Conservation (phyloP, 108 stramenopile species). For the Nitzschia sp. region DNA sequence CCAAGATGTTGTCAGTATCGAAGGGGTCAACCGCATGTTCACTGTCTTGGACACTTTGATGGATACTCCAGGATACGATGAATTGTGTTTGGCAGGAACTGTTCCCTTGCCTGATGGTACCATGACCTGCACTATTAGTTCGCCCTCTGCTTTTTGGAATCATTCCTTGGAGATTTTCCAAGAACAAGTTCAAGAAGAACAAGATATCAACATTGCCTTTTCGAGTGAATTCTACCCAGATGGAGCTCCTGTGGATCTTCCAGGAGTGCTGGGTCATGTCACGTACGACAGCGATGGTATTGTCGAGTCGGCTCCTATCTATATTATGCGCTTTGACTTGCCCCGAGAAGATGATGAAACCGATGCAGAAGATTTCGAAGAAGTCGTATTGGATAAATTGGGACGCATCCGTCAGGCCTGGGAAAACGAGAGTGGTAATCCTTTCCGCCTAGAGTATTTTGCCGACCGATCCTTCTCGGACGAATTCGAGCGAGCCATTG, state of each 20-base stretch:
- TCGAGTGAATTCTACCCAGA: conserved; percentile 9
- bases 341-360: conserved; percentile 3
- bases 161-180: conserved; percentile 10
- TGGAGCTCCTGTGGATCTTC: conserved; percentile 7
- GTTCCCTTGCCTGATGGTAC: not conserved
- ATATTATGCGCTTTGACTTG: not conserved
- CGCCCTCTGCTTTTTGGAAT: conserved; percentile 16
- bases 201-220: not conserved
- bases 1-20: conserved; percentile 16
- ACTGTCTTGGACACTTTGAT: conserved; percentile 1
- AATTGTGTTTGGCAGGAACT: conserved; percentile 1
- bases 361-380: conserved; percentile 9
- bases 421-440: not conserved
- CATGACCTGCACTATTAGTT: conserved; percentile 3
- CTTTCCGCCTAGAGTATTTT: not conserved
- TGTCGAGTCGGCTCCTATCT: not conserved
- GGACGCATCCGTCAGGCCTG: not conserved
- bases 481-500: conserved; percentile 12
- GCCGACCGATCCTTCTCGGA: conserved; percentile 4
- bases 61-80: conserved; percentile 16
- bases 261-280: conserved; percentile 1
- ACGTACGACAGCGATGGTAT: conserved; percentile 1
- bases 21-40: conserved; percentile 17
- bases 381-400: not conserved
- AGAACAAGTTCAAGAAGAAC: not conserved